Conservation (phyloP, 192 early-diverging fungal species). For the Umbelopsis ramanniana region DNA sequence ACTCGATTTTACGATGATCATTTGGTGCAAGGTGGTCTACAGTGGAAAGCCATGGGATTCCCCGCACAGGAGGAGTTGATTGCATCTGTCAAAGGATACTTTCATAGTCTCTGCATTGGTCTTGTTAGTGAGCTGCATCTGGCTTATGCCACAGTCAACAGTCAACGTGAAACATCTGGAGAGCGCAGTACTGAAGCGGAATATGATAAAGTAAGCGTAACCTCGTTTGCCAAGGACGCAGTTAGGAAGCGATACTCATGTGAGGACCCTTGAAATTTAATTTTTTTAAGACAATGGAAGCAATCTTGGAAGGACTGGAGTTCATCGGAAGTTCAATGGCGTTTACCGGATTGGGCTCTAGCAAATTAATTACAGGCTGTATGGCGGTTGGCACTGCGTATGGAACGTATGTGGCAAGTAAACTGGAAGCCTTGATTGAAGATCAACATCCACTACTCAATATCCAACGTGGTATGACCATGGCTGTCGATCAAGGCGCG, state of each 20-base stretch:
- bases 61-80: conserved; percentile 37
- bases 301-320: conserved; percentile 17
- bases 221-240: not conserved
- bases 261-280: conserved; percentile 4
- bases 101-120: conserved; percentile 32
- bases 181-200: conserved; percentile 16
- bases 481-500: not conserved
- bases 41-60: conserved; percentile 45
- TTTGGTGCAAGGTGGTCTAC: conserved; percentile 37
- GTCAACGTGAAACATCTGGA: conserved; percentile 9
- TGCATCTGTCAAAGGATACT: conserved; percentile 27
- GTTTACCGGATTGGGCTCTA: conserved; percentile 13
- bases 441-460: conserved; percentile 10
- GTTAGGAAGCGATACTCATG: not conserved
- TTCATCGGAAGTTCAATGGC: conserved; percentile 13
- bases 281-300: conserved; percentile 22
- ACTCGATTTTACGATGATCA: conserved; percentile 31
- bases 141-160: conserved; percentile 26
- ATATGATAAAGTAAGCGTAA: conserved; percentile 31
- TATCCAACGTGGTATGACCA: not conserved
- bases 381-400: not conserved
- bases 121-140: conserved; percentile 27
- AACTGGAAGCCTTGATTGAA: conserved; percentile 18
- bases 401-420: conserved; percentile 8
- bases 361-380: conserved; percentile 14